Evolutionary conservation across 495 filamentous ascomycete genomes (phyloP).

Genomic region (Penicillium simplicissimum): DNA sequence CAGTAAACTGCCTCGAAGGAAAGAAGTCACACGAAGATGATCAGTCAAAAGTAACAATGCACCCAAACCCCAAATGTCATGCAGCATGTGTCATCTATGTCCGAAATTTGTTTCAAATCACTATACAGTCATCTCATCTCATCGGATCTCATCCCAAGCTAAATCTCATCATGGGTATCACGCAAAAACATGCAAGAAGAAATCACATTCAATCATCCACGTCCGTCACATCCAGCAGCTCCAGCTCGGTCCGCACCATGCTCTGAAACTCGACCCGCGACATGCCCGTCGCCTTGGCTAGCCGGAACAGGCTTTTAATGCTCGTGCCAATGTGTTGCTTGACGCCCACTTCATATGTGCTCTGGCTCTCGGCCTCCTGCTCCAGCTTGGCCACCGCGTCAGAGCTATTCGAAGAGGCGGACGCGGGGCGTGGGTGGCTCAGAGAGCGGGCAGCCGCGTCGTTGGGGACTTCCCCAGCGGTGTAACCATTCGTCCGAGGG

Average conservation of each 20-base stretch:
- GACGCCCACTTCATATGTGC: slow-evolving; percentile 73
- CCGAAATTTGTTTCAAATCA: slow-evolving; percentile 5
- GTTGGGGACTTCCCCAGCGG: slow-evolving; percentile 17
- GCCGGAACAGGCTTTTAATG: slow-evolving; percentile 82
- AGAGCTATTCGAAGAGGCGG: slow-evolving; percentile 57
- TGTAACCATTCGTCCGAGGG: slow-evolving; percentile 30
- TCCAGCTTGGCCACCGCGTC: slow-evolving; percentile 66
- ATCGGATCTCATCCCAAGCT: slow-evolving; percentile 12
- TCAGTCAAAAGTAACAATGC: background rate
- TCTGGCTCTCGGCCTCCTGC: slow-evolving; percentile 60
- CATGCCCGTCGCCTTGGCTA: slow-evolving; percentile 79
- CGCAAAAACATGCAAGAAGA: slow-evolving; percentile 13
- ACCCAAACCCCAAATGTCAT: slow-evolving; percentile 13
- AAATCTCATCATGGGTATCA: slow-evolving; percentile 29
- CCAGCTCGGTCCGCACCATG: slow-evolving; percentile 77
- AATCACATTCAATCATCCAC: slow-evolving; percentile 46
- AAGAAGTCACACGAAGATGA: background rate
- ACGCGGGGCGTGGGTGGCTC: slow-evolving; percentile 47
- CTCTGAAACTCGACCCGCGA: slow-evolving; percentile 80
- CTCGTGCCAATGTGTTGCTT: slow-evolving; percentile 87
- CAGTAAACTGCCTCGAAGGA: background rate
- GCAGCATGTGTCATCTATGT: slow-evolving; percentile 18
- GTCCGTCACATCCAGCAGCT: slow-evolving; percentile 74
- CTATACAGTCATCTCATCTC: slow-evolving; percentile 5
- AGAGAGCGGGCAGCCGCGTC: slow-evolving; percentile 30